Conservation (phyloP, 2,329 filamentous ascomycete genomes). For the Sodiomyces alkalinus region DNA sequence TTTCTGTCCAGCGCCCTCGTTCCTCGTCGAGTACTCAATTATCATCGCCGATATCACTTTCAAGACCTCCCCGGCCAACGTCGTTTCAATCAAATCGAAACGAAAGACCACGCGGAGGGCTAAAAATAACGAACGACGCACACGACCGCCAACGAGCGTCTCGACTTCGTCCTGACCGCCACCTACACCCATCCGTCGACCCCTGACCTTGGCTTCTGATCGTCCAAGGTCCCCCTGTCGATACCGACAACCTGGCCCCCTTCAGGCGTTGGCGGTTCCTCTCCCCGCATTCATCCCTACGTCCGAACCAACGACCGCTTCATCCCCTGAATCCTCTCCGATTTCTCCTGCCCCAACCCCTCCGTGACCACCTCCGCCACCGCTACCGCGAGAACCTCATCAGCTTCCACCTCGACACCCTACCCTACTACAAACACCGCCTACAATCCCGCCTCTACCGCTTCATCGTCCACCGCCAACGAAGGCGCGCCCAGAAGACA, state of each 20-base stretch:
- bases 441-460: conserved; percentile 65
- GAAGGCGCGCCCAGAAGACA: conserved; percentile 33
- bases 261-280: conserved; percentile 2
- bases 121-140: too few species aligned
- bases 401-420: conserved; percentile 57
- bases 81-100: too few species aligned
- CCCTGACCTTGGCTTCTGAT: too few species aligned
- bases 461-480: conserved; percentile 52
- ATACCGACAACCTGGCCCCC: conserved; percentile 2
- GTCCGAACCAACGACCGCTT: conserved; percentile 21
- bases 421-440: conserved; percentile 55
- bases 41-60: too few species aligned
- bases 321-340: conserved; percentile 39
- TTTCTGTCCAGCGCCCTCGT: too few species aligned
- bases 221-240: too few species aligned
- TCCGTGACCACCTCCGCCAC: conserved; percentile 42
- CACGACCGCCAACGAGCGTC: too few species aligned
- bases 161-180: too few species aligned
- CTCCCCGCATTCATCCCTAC: conserved; percentile 1
- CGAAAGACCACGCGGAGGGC: too few species aligned
- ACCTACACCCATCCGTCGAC: too few species aligned
- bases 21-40: too few species aligned
- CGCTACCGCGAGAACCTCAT: conserved; percentile 51
- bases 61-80: too few species aligned
- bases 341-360: conserved; percentile 51